Evolutionary conservation across 78 protist species (phyloP), one percentile per base, ranked within the genome.

Genomic region (Dictyostelium intermedium): DNA sequence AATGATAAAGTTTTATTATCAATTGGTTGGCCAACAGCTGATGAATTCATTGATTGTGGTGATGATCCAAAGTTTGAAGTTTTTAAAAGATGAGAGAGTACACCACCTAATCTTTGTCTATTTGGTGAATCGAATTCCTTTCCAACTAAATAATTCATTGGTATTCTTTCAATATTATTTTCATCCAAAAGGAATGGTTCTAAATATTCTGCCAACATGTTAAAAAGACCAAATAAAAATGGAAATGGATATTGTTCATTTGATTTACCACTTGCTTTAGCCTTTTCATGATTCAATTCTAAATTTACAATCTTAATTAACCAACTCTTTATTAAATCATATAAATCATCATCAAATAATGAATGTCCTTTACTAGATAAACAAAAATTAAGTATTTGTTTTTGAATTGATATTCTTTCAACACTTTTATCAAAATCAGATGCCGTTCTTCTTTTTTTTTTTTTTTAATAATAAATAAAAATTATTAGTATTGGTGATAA

Each of bases 81-180:
- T 66, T 72, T 72, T 34, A 72, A 72, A 32, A 77, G 32, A 77
- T 77, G 82, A n/a, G 60, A 41, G 25, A 77, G 45, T 3, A 77
- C 50, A 77, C 82, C 82, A 43, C 82, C 82, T 2, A 77, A 34
- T 41, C 82, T 72, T 72, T 72, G 82, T 77, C 60, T 43, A 77
- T 77, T 41, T 77, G 50, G 35, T 23, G 47, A 41, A n/a, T 77
- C 82, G 9, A n/a, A 41, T 34, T 23, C 30, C 41, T 41, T 41
- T 77, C 6, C 11, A 77, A 18, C n/a, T 16, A 77, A 41, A 23
- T 20, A 77, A 39, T 5, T 16, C 27, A 77, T n/a, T 77, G 82
- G 82, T 35, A 77, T 39, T 9, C 32, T 5, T 2, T 37, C 82
- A 4, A 41, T 20, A 23, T 7, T 13, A 37, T 4, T 77, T 10